phyloP scores from a whole-genome alignment of 2,329 filamentous ascomycete species.

The Fusarium kyushuense region DNA sequence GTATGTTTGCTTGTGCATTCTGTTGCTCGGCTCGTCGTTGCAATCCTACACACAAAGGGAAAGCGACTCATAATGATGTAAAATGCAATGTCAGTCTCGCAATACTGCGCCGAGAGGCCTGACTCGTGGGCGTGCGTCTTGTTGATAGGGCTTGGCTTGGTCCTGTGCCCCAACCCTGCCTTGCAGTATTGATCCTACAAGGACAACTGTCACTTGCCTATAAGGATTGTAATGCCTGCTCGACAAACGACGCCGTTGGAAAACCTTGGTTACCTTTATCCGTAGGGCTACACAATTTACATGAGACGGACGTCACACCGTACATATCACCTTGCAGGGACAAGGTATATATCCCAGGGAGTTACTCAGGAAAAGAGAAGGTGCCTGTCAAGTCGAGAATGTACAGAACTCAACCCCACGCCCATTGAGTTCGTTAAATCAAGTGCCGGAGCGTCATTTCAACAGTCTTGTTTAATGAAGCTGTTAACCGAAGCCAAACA shows the following conservation, averaged over 20 bases:
- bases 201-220: conserved; percentile 5
- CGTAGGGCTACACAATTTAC: conserved; percentile 31
- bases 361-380: not conserved
- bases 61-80: not conserved
- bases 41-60: not conserved
- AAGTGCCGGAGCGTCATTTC: conserved; percentile 32
- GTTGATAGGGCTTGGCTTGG: conserved; percentile 6
- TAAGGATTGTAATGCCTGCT: conserved; percentile 3
- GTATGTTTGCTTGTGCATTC: not conserved
- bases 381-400: too few species aligned
- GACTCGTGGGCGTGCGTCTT: not conserved
- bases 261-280: conserved; percentile 1
- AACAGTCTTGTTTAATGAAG: conserved; percentile 4
- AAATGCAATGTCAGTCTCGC: not conserved
- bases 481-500: conserved; percentile 20
- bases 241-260: not conserved
- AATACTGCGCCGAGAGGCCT: conserved; percentile 2
- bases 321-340: not conserved
- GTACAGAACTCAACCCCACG: too few species aligned
- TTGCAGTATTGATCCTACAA: conserved; percentile 17
- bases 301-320: not conserved
- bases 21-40: not conserved
- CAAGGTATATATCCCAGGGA: not conserved
- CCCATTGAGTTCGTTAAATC: too few species aligned
- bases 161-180: conserved; percentile 28